Evolutionary conservation across 176 grass and related monocot species (phyloP).

Genomic region (Oryza coarctata): DNA sequence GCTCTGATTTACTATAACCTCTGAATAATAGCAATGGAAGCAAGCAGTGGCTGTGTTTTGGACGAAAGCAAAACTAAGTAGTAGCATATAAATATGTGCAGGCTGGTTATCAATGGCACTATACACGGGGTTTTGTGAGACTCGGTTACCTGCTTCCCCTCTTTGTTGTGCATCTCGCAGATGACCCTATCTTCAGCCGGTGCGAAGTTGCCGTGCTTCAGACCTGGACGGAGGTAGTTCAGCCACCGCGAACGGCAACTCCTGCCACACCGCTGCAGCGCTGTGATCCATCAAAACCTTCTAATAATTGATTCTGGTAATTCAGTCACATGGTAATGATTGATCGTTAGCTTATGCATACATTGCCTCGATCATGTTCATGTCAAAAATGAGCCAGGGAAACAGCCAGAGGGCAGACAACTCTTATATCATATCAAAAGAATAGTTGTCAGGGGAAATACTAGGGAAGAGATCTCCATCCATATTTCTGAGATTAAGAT

Average conservation of each 20-base stretch:
- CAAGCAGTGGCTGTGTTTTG: not conserved
- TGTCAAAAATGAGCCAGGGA: too few species aligned
- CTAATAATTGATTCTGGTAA: not conserved
- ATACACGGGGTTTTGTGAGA: not conserved
- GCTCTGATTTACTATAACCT: not conserved
- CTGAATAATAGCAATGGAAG: not conserved
- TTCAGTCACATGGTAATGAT: not conserved
- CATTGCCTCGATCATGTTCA: too few species aligned
- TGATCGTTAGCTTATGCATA: too few species aligned
- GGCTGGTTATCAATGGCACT: not conserved
- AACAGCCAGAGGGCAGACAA: too few species aligned
- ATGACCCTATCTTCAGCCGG: conserved; percentile 44
- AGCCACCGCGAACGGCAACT: conserved; percentile 59
- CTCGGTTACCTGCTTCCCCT: conserved; percentile 45
- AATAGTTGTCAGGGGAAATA: not conserved
- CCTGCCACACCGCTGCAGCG: conserved; percentile 36
- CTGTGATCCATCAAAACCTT: conserved; percentile 20
- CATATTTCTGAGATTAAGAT: not conserved
- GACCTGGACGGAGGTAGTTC: conserved; percentile 55
- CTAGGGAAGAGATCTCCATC: not conserved
- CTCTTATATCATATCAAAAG: not conserved
- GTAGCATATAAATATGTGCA: not conserved
- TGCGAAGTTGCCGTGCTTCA: conserved; percentile 50
- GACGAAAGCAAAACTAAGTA: not conserved
- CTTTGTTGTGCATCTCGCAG: conserved; percentile 40